Conservation (phyloP, 306 rosid species). For the Cucumis hystrix region DNA sequence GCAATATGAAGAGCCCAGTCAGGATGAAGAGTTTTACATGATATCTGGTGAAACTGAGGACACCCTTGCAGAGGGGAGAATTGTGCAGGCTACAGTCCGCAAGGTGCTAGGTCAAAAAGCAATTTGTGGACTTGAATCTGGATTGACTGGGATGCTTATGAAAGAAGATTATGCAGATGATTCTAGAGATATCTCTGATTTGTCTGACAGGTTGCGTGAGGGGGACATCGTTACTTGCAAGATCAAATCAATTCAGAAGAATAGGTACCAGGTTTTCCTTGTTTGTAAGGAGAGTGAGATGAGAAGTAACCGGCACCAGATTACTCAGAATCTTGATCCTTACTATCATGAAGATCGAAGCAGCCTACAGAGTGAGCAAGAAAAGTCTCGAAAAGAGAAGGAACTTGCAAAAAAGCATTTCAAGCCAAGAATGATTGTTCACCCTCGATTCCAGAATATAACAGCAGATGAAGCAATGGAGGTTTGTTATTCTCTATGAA, state of each 20-base stretch:
- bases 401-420: conserved; percentile 90
- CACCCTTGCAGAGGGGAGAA: conserved; percentile 85
- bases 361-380: conserved; percentile 65
- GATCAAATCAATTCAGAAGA: conserved; percentile 89
- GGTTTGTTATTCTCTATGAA: conserved; percentile 33
- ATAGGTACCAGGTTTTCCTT: conserved; percentile 86
- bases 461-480: conserved; percentile 94
- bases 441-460: conserved; percentile 93
- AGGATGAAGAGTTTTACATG: conserved; percentile 91
- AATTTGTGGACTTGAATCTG: conserved; percentile 84
- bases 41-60: conserved; percentile 94
- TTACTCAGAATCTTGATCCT: conserved; percentile 39
- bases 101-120: conserved; percentile 78
- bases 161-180: conserved; percentile 91
- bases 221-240: conserved; percentile 89
- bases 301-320: conserved; percentile 64
- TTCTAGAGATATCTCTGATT: conserved; percentile 70
- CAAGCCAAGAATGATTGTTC: conserved; percentile 97
- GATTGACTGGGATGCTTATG: conserved; percentile 91
- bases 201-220: conserved; percentile 76
- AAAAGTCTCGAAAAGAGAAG: conserved; percentile 78
- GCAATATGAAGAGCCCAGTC: conserved; percentile 93
- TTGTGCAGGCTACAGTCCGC: conserved; percentile 84
- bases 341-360: conserved; percentile 78
- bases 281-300: conserved; percentile 83